Conservation (phyloP, 1,139 yeast genomes). For the Blastobotrys apis region DNA sequence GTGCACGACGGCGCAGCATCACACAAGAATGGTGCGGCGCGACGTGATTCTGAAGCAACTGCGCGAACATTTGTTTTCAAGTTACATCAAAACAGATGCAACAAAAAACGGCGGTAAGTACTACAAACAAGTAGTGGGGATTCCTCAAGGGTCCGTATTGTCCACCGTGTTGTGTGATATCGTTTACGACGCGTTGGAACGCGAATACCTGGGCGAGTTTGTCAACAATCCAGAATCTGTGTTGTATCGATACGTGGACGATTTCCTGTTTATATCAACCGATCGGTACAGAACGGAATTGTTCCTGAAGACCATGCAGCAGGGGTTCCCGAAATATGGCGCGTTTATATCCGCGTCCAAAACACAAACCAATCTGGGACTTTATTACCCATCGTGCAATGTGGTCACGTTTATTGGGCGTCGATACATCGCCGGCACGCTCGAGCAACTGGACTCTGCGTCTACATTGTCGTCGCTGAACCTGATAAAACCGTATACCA, state of each 20-base stretch:
- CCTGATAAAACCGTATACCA: too few relatives aligned
- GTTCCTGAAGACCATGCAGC: conserved; percentile 6
- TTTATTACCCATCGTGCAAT: conserved; percentile 1
- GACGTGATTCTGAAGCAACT: conserved; percentile 24
- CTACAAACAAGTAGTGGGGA: conserved; percentile 56
- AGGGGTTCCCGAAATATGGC: conserved; percentile 52
- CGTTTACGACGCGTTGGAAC: conserved; percentile 61
- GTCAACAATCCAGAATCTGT: conserved; percentile 29
- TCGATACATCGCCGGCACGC: neutral
- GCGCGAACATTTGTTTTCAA: conserved; percentile 40
- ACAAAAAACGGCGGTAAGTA: conserved; percentile 26
- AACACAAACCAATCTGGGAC: conserved; percentile 39
- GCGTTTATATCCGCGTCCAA: conserved; percentile 57
- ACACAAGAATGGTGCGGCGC: conserved; percentile 1
- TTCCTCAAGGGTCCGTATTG: conserved; percentile 82
- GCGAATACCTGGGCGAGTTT: conserved; percentile 37
- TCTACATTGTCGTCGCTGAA: too few relatives aligned
- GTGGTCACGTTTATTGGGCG: conserved; percentile 4
- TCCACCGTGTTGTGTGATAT: conserved; percentile 76
- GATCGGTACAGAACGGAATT: conserved; percentile 18
- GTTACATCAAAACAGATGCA: conserved; percentile 40
- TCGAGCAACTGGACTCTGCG: neutral
- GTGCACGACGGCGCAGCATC: neutral
- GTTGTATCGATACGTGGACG: conserved; percentile 75
- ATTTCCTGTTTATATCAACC: conserved; percentile 66